Evolutionary conservation across 2,329 filamentous ascomycete species (phyloP).

Genomic region (Alternaria postmessia): DNA sequence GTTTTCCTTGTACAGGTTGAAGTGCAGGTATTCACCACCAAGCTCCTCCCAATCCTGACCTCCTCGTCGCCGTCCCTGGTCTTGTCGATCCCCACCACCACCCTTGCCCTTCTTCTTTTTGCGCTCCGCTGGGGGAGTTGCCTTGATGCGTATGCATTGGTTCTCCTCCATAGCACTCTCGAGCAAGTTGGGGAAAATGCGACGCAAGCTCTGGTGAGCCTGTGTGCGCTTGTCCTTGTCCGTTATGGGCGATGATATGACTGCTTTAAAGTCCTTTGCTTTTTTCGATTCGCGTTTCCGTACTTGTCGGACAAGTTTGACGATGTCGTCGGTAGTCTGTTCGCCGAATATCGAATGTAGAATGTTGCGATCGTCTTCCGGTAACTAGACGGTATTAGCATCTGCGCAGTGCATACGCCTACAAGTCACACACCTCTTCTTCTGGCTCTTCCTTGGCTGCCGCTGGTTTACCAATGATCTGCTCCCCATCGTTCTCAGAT

Average conservation of each 20-base stretch:
- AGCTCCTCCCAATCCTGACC: conserved; percentile 68
- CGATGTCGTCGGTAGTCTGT: conserved; percentile 58
- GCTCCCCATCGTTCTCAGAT: conserved; percentile 17
- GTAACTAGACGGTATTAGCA: conserved; percentile 38
- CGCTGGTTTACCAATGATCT: conserved; percentile 3
- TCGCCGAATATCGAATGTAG: conserved; percentile 61
- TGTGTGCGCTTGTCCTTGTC: conserved; percentile 69
- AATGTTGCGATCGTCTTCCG: conserved; percentile 48
- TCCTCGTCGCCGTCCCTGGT: conserved; percentile 37
- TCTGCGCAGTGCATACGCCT: background rate
- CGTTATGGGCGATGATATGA: conserved; percentile 63
- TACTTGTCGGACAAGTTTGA: conserved; percentile 64
- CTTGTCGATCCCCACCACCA: conserved; percentile 35
- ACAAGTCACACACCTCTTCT: conserved; percentile 22
- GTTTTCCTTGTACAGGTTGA: conserved; percentile 95
- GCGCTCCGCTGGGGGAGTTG: conserved; percentile 51
- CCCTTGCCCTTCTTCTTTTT: conserved; percentile 40
- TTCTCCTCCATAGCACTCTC: conserved; percentile 80
- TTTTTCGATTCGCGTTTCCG: conserved; percentile 63
- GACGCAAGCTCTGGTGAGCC: conserved; percentile 73
- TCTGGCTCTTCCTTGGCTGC: conserved; percentile 19
- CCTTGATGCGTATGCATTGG: conserved; percentile 69
- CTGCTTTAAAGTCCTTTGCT: conserved; percentile 61
- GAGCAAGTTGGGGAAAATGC: conserved; percentile 79
- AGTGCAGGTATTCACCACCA: conserved; percentile 84